phyloP scores from a whole-genome alignment of 1,284 basidiomycete species.

The Pseudozyma sp. region DNA sequence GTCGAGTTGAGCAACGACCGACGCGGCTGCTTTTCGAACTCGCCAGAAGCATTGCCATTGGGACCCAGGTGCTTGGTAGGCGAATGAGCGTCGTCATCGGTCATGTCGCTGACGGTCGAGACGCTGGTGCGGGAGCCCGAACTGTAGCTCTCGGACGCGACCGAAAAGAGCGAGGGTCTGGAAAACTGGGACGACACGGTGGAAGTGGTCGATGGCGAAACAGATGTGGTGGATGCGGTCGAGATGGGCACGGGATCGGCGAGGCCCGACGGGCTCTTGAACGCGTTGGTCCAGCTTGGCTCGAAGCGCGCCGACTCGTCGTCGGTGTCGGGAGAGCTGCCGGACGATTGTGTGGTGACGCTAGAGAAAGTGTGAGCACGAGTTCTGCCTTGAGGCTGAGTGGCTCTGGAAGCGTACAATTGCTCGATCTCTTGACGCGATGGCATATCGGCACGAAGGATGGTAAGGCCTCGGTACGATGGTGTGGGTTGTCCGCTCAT shows the following conservation, averaged over 20 bases:
- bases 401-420: slow-evolving; percentile 23
- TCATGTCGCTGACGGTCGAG: slow-evolving; percentile 37
- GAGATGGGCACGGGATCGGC: slow-evolving; percentile 9
- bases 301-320: slow-evolving; percentile 35
- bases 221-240: slow-evolving; percentile 17
- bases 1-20: slow-evolving; percentile 61
- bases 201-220: slow-evolving; percentile 49
- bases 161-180: slow-evolving; percentile 53
- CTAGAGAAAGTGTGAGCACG: slow-evolving; percentile 50
- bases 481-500: slow-evolving; percentile 52
- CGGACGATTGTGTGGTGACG: slow-evolving; percentile 47
- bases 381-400: slow-evolving; percentile 23
- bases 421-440: slow-evolving; percentile 37
- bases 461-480: slow-evolving; percentile 63
- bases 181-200: slow-evolving; percentile 46
- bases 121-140: slow-evolving; percentile 42
- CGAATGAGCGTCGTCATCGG: slow-evolving; percentile 21
- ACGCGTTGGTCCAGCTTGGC: slow-evolving; percentile 20
- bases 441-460: slow-evolving; percentile 66
- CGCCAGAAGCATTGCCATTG: neutral
- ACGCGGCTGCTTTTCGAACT: slow-evolving; percentile 48
- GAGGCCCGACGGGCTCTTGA: slow-evolving; percentile 5
- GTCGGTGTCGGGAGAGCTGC: slow-evolving; percentile 44
- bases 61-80: slow-evolving; percentile 9
- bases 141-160: slow-evolving; percentile 33